These are phyloP conservation scores for Schizosaccharomyces pombe DNA, from an alignment of 805 yeast species.

Conservation along the genomic window ASM294v3 CU329670.1:1648501-1649000, in stretches of 20 bases:
- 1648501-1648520: conserved; percentile 98
- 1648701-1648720: conserved; percentile 98
- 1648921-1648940: conserved; percentile 93
- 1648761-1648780: conserved; percentile 62
- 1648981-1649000: conserved; percentile 97
- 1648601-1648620: conserved; percentile 99
- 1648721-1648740: conserved; percentile 89
- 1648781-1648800: conserved; percentile 79
- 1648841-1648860: conserved; percentile 98
- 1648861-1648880: conserved; percentile 93
- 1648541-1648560: conserved; percentile 96
- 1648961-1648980: conserved; percentile 98
- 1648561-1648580: conserved; percentile 86
- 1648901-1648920: conserved; percentile 77
- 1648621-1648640: conserved; percentile 99
- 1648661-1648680: conserved; percentile 99
- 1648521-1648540: conserved; percentile 94
- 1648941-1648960: conserved; percentile 95
- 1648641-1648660: conserved; percentile 93
- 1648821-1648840: conserved; percentile 88
- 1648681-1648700: conserved; percentile 93
- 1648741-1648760: conserved; percentile 80
- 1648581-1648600: conserved; percentile 95
- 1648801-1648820: conserved; percentile 77
- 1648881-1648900: conserved; percentile 90